Base-by-base conservation (phyloP, 768 basidiomycete genomes). In the Rhodotorula diobovata region DNA sequence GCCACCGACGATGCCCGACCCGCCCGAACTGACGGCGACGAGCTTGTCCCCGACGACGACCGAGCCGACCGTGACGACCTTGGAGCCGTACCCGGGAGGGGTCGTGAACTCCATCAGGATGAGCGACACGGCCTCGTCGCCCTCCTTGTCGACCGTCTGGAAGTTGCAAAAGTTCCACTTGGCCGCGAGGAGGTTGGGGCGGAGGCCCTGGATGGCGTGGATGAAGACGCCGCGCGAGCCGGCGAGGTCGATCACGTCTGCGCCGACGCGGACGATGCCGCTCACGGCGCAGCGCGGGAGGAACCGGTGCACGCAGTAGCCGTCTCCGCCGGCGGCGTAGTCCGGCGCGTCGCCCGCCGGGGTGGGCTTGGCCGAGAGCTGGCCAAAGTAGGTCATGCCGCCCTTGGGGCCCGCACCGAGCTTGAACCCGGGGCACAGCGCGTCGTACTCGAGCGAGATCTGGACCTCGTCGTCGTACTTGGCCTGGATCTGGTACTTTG, bases 121-220 rank as follows among this genome's bases (percentile, higher is more conserved):
- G 18, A 92, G 91, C 63, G 91, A 87, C 15, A 91, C 88, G 15
- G 89, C 89, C 28, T 81, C 81, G 41, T 86, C 87, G 60, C 87
- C 85, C 35, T 78, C 78, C 48, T 86, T 83, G 2, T 8, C 65
- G 28, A 83, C 80, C 78, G 90, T 89, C 80, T 92, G 89, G 84
- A 99, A 99, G 82, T 90, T 85, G 39, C 84, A 88, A 82, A 98
- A 99, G 83, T 98, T 97, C 96, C 96, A 99, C 16, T 89, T 82
- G 30, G 90, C 84, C 23, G 96, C 96, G 76, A 96, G 87, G 66
- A 92, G 85, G 81, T 99, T 90, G 60, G 95, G 93, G 15, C 93
- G 86, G 92, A 99, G 95, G 80, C 95, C 96, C 80, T 98, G 95
- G 79, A 98, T 96, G 56, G 95, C 95, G 80, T 95, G 91, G 30